Base-by-base conservation (phyloP, 108 stramenopile genomes). In the Cyclotella choctawhatcheeana region DNA sequence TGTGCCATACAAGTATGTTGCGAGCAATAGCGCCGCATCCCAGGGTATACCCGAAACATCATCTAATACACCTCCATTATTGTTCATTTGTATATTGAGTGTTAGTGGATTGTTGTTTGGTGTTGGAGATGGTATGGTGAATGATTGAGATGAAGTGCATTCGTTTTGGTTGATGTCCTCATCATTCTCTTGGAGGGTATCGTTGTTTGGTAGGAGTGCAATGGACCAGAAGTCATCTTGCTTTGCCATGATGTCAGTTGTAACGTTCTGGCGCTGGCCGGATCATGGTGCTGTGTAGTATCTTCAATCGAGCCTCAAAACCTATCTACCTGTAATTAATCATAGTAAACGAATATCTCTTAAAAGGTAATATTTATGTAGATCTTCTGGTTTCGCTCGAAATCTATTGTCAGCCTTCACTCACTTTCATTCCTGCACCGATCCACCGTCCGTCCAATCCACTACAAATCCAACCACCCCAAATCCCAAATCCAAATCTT, bases 201-300 rank as follows among this genome's bases (percentile, higher is more conserved):
- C 21, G 48, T 43, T 58, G 53, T 44, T 44, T 13, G 16, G 14
- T 24, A 58, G 20, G 6, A 72, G 51, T 0, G 61, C 71, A 31
- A 72, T 43, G 20, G 71, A 72, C 71, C 71, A 72, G 50, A 72
- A 72, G n/a, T 62, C 61, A 64, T 72, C 71, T 40, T 40, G 37
- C 8, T 6, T 40, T 40, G 6, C 6, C 37, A 40, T 40, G 37
- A 40, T 40, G 37, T 40, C 37, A 10, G 12, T 12, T 10, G n/a
- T n/a, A n/a, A n/a, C n/a, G n/a, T n/a, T n/a, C n/a, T n/a, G n/a
- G n/a, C n/a, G n/a, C n/a, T n/a, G n/a, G n/a, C n/a, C n/a, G n/a
- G n/a, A n/a, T n/a, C n/a, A n/a, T n/a, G n/a, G n/a, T n/a, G n/a
- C n/a, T 12, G 12, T 40, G 12, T 12, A 40, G 37, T 40, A 40